Base-by-base conservation (phyloP, 1,284 basidiomycete species). In the Phlebopus sp. region DNA sequence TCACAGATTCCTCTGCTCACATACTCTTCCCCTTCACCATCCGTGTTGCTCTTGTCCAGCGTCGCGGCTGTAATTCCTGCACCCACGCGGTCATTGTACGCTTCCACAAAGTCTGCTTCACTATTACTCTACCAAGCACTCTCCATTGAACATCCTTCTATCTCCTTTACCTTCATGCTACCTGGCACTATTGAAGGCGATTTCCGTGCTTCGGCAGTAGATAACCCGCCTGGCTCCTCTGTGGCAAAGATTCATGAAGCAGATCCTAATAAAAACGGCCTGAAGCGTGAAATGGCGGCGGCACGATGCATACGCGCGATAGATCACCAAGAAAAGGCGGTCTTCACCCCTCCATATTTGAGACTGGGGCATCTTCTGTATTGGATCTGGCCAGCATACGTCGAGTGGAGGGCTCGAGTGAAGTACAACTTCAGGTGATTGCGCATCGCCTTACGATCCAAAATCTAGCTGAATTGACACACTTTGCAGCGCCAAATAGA, bases 61-160 rank as follows among this genome's bases (percentile, higher is more conserved):
- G 74, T 90, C 4, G 92, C 86, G 2, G 84, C 90, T 1, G 74
- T 88, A 7, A 80, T 94, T 21, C 89, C 93, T 0, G 84, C 93
- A 0, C 94, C 94, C 0, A 92, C 90, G 0, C 84, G 94, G 14
- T 74, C 88, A 0, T 69, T 97, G 23, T 97, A 97, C 66, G 82
- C 81, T 0, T 84, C 92, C 0, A 90, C 89, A 4, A 97, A 97
- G 66, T 75, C 86, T 2, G 87, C 90, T 0, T 86, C 87, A 2
- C 76, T 92, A 39, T 66, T 87, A 37, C 82, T 92, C 49, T 91
- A 90, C 67, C 84, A 90, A 66, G 73, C 86, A 4, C 77, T 92
- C 25, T 74, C 88, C 2, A 85, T 92, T 50, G 91, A 96, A 54
- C 84, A 90, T 55, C 85, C 85, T 4, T 56, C 64, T 6, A 77